phyloP scores from a whole-genome alignment of 2,329 filamentous ascomycete genomes.

The Clonostachys rhizophaga region DNA sequence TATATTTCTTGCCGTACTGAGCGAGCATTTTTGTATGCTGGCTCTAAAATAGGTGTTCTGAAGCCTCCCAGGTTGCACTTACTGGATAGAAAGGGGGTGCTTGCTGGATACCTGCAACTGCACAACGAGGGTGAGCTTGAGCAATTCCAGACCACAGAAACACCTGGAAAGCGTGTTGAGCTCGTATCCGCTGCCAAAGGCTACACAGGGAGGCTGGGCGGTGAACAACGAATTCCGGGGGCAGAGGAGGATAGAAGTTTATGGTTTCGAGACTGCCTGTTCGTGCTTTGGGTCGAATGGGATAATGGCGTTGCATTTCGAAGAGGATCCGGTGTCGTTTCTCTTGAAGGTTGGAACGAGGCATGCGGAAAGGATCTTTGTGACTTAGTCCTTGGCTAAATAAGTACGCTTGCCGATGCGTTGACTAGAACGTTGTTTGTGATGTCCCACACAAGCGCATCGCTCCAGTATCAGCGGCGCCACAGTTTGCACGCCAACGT shows the following conservation, averaged over 20 bases:
- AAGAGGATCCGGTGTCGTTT: conserved; percentile 14
- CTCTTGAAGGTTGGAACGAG: too few species aligned
- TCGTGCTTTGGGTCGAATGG: conserved; percentile 39
- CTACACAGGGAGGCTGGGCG: conserved; percentile 33
- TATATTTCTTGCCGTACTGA: too few species aligned
- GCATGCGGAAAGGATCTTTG: too few species aligned
- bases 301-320: conserved; percentile 34
- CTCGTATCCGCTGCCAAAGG: conserved; percentile 33
- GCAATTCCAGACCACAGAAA: conserved; percentile 1
- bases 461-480: too few species aligned
- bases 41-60: too few species aligned
- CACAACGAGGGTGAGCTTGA: conserved; percentile 38
- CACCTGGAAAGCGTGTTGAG: conserved; percentile 16
- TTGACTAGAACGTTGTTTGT: too few species aligned
- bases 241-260: conserved; percentile 30
- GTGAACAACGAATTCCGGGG: conserved; percentile 31
- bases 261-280: conserved; percentile 37
- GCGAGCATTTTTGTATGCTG: too few species aligned
- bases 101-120: conserved; percentile 36
- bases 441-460: too few species aligned
- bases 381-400: too few species aligned
- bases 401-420: too few species aligned
- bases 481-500: too few species aligned
- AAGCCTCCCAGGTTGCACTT: too few species aligned
- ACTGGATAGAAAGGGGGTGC: conserved; percentile 23